Percentiles rank a stretch among this genome's conserved stretches.
Conservation (phyloP, 139 green algal species). For the Gonium pectorale region DNA sequence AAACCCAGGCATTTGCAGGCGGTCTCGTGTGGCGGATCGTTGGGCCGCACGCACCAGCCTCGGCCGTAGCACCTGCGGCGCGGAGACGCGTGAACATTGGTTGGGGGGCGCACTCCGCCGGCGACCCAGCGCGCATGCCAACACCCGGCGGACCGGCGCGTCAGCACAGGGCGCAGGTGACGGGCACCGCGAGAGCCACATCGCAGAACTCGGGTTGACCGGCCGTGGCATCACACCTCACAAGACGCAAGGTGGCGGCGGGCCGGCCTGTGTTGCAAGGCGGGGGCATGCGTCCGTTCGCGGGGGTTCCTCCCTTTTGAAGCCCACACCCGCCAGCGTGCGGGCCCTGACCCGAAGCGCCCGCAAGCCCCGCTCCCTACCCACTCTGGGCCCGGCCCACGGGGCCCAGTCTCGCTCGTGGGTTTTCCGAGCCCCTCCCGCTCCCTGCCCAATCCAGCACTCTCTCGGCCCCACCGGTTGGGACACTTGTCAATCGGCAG, state of each 20-base stretch:
- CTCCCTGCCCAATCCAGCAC: not conserved
- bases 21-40: too few species aligned
- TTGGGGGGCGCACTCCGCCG: too few species aligned
- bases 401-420: too few species aligned
- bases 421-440: not conserved
- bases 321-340: not conserved
- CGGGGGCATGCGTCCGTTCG: too few species aligned
- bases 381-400: not conserved
- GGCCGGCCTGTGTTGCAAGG: too few species aligned
- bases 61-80: slow-evolving; percentile 6
- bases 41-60: slow-evolving; percentile 24
- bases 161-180: not conserved
- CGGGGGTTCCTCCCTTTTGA: too few species aligned
- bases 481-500: slow-evolving; percentile 12
- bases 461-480: not conserved
- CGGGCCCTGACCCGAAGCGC: not conserved
- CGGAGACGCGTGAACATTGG: too few species aligned
- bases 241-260: too few species aligned
- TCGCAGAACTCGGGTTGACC: not conserved
- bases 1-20: slow-evolving; percentile 42
- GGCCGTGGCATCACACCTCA: too few species aligned
- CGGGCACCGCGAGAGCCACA: not conserved
- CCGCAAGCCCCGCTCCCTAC: not conserved
- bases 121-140: not conserved
- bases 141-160: not conserved